These are phyloP conservation scores for Micractinium conductrix DNA, from an alignment of 139 green algal species.

Conservation along the genomic window DNA sequence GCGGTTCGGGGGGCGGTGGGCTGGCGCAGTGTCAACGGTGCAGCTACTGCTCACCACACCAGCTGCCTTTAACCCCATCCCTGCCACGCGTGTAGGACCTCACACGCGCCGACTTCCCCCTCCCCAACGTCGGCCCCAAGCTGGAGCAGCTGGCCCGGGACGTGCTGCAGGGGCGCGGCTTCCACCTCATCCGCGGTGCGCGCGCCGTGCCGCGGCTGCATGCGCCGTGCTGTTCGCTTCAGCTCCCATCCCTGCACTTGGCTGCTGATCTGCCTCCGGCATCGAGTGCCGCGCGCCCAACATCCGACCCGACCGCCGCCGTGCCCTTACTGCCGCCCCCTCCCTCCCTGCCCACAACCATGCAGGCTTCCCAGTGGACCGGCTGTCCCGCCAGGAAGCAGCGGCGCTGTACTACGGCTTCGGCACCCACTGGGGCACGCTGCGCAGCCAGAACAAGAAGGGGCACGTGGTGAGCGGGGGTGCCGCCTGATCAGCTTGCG, in stretches of 20 bases:
- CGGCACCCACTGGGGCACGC: constrained; percentile 57
- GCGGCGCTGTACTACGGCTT: constrained; percentile 56
- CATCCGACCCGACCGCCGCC: no score
- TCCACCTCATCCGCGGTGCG: constrained; percentile 58
- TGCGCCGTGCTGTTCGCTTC: background rate
- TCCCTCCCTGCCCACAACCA: background rate
- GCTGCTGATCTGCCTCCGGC: no score
- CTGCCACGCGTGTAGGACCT: background rate
- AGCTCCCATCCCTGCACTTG: no score
- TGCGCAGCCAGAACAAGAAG: constrained; percentile 65
- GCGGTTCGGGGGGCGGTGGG: no score
- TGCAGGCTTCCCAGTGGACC: constrained; percentile 55
- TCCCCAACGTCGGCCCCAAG: constrained; percentile 59
- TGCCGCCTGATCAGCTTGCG: no score
- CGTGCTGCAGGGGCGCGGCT: constrained; percentile 62
- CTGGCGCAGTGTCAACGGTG: background rate
- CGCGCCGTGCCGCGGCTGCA: background rate
- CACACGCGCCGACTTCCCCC: constrained; percentile 42
- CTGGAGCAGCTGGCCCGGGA: constrained; percentile 41
- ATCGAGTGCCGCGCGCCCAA: no score
- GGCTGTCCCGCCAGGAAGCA: constrained; percentile 54
- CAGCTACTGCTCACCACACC: background rate
- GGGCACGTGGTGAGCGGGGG: constrained; percentile 62
- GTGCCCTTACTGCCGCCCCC: no score
- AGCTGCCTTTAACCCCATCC: background rate